These are phyloP conservation scores for Suillus decipiens DNA, from an alignment of 768 basidiomycete genomes.

Conservation along the genomic window DNA sequence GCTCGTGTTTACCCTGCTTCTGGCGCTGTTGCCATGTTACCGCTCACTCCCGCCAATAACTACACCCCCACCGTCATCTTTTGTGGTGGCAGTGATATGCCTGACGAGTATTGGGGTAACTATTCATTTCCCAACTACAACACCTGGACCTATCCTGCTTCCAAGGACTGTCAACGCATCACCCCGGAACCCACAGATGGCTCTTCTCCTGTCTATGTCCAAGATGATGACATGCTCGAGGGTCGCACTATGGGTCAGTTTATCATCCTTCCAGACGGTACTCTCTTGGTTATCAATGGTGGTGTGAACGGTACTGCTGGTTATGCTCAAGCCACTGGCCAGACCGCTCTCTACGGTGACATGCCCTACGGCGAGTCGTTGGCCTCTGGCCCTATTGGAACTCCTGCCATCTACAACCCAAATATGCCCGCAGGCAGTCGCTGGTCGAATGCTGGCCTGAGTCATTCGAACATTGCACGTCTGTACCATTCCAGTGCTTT, in stretches of 20 bases:
- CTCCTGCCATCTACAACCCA: conserved; percentile 85
- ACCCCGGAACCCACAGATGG: conserved; percentile 83
- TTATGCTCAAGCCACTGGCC: conserved; percentile 61
- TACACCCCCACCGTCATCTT: conserved; percentile 85
- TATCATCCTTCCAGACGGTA: conserved; percentile 78
- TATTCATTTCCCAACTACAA: conserved; percentile 73
- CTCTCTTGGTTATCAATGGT: conserved; percentile 81
- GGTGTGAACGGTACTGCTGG: conserved; percentile 87
- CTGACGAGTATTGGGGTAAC: conserved; percentile 71
- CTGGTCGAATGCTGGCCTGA: conserved; percentile 71
- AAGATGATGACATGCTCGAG: conserved; percentile 76
- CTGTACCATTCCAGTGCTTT: conserved; percentile 92
- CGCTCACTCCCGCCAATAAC: conserved; percentile 86
- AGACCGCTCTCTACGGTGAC: conserved; percentile 39
- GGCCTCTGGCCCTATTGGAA: conserved; percentile 76
- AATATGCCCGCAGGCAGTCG: conserved; percentile 66
- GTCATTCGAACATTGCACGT: conserved; percentile 65
- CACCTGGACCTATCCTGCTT: conserved; percentile 72
- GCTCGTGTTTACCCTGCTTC: conserved; percentile 89
- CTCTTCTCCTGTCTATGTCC: conserved; percentile 55
- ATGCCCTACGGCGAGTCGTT: conserved; percentile 77
- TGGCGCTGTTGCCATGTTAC: conserved; percentile 86
- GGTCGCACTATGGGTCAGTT: conserved; percentile 92
- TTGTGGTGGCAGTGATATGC: conserved; percentile 87
- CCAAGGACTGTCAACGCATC: conserved; percentile 76